Conservation (phyloP, 148 eudicot species). For the Gaultheria prostrata region DNA sequence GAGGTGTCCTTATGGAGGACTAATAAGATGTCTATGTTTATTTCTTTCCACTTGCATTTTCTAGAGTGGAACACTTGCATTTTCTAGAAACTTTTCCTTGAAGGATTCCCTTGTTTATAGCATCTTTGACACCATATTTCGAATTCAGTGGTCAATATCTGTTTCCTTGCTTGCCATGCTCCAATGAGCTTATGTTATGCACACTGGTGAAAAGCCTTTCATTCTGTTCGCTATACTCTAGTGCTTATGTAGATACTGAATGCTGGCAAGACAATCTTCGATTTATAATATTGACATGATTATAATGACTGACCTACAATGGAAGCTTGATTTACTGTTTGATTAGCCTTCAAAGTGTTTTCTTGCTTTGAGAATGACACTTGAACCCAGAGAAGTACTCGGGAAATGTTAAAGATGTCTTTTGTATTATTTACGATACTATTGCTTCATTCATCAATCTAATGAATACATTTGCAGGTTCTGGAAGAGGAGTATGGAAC, state of each 20-base stretch:
- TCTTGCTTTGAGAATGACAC: neutral
- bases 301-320: neutral
- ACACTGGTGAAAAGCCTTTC: neutral
- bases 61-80: no score
- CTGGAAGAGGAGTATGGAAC: constrained; percentile 67
- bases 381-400: neutral
- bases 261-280: neutral
- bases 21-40: neutral
- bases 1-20: neutral
- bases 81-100: neutral
- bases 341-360: neutral
- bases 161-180: constrained; percentile 5
- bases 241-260: neutral
- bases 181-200: neutral
- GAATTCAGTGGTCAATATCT: constrained; percentile 2
- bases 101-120: neutral
- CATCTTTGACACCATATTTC: neutral
- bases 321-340: neutral
- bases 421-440: neutral
- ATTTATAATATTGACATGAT: neutral
- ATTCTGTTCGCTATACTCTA: neutral
- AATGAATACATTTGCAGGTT: constrained; percentile 40
- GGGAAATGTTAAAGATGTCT: neutral
- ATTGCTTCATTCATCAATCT: constrained; percentile 11
- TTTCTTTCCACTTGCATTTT: constrained; percentile 4